These are phyloP conservation scores for Arthrobotrys sinensis DNA, from an alignment of 2,329 filamentous ascomycete species.

Conservation along the genomic window DNA sequence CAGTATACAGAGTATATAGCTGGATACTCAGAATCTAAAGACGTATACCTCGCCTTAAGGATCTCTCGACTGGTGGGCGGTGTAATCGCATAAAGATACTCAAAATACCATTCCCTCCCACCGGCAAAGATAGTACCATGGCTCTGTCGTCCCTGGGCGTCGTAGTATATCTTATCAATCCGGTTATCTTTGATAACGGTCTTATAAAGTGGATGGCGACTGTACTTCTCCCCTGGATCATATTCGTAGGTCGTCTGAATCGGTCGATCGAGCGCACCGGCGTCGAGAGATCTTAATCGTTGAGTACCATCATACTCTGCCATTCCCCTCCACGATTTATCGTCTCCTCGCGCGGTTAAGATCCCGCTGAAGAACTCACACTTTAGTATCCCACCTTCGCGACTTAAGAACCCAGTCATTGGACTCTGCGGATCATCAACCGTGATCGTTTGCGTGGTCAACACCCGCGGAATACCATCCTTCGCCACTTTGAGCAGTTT, in stretches of 20 bases:
- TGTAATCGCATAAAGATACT: constrained; percentile 67
- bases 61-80: constrained; percentile 66
- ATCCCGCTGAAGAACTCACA: constrained; percentile 66
- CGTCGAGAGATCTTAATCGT: constrained; percentile 44
- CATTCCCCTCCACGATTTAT: constrained; percentile 52
- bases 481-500: constrained; percentile 66
- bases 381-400: constrained; percentile 63
- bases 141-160: constrained; percentile 66
- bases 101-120: constrained; percentile 65
- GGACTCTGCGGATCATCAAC: constrained; percentile 66
- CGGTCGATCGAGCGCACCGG: constrained; percentile 38
- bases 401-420: constrained; percentile 66
- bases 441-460: constrained; percentile 65
- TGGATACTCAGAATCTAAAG: constrained; percentile 53
- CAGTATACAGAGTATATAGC: constrained; percentile 67
- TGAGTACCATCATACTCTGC: constrained; percentile 47
- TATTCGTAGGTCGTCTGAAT: constrained; percentile 48
- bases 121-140: constrained; percentile 65
- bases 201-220: constrained; percentile 37
- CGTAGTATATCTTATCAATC: constrained; percentile 65
- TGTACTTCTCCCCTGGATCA: constrained; percentile 30
- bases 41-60: constrained; percentile 65
- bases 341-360: constrained; percentile 61
- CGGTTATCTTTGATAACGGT: constrained; percentile 57
- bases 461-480: constrained; percentile 59